Conservation (phyloP, 176 grass and related monocot genomes). For the Rhynchospora breviuscula region DNA sequence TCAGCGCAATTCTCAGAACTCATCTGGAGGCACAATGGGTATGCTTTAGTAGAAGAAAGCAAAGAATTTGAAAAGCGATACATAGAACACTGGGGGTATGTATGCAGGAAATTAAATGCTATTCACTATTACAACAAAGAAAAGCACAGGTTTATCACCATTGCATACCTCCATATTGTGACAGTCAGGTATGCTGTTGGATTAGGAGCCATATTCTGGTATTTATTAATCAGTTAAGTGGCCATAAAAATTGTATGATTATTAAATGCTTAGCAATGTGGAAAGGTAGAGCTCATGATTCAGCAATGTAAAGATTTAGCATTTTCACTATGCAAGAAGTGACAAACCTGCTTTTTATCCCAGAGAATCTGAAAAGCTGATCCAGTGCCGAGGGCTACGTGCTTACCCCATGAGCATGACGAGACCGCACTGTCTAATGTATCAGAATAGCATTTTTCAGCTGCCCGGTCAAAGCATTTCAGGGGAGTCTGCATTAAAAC, state of each 20-base stretch:
- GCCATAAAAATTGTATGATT: background rate
- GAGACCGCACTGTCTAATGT: slow-evolving; percentile 78
- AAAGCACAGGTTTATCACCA: slow-evolving; percentile 12
- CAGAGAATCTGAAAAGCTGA: slow-evolving; percentile 94
- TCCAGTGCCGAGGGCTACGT: slow-evolving; percentile 71
- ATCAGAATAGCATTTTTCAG: slow-evolving; percentile 86
- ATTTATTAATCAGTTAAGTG: slow-evolving; percentile 18
- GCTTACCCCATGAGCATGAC: slow-evolving; percentile 88
- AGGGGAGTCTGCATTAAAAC: slow-evolving; percentile 74
- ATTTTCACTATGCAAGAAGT: background rate
- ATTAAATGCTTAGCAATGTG: background rate
- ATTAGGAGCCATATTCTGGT: background rate
- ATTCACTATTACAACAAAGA: background rate
- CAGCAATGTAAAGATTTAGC: slow-evolving; percentile 3
- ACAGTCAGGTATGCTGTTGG: background rate
- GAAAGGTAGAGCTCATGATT: background rate
- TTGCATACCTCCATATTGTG: slow-evolving; percentile 17
- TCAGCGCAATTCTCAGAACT: slow-evolving; percentile 55
- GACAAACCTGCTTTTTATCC: slow-evolving; percentile 73
- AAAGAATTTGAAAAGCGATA: background rate
- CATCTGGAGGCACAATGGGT: slow-evolving; percentile 40
- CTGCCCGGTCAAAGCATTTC: slow-evolving; percentile 95
- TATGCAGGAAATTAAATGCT: background rate
- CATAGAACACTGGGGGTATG: background rate
- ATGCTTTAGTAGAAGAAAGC: background rate